Evolutionary conservation across 441 rosid species (phyloP), one percentile per base, ranked within the genome.

Genomic region (Erodium texanum): DNA sequence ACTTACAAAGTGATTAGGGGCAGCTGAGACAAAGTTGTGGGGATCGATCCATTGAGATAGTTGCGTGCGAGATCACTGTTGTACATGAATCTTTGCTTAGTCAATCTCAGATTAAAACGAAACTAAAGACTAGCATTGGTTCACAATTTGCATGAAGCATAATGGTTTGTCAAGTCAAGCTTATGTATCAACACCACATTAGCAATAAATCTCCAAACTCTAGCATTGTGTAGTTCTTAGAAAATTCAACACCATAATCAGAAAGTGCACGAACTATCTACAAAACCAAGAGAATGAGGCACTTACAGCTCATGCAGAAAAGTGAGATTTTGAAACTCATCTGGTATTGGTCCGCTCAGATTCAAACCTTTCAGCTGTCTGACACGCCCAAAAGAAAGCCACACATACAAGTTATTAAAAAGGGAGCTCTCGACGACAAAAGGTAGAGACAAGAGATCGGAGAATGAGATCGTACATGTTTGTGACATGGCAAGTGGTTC

Each of bases 41-140:
- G 98, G 4, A 94, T 80, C 19, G 94, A 43, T 76, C 99, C 99
- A 71, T 16, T 86, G 52, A 94, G 66, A 68, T 77, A 88, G 83
- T 92, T 94, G 66, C 86, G 89, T 10, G 77, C 64, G 43, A 94
- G 81, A 80, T 94, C 89, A 15, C 97, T 94, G 86, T 70, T 68
- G 62, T 43, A 58, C 19, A 38, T 12, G 9, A 41, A 24, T 14
- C 9, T 62, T 19, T 14, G 7, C 16, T 10, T 41, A 41, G 48
- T 41, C 48, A 41, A 32, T 32, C 36, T 41, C 48, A 41, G 1
- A 41, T 41, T 41, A 41, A 41, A 41, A 41, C 6, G 14, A 11
- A 41, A 41, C 48, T 41, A 9, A 54, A 18, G 23, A 54, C 22
- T 54, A 54, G 61, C 23, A 54, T 18, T 18, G 16, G 10, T 32